Evolutionary conservation across 345 rosid species (phyloP).

Genomic region (Sisymbrium irio): DNA sequence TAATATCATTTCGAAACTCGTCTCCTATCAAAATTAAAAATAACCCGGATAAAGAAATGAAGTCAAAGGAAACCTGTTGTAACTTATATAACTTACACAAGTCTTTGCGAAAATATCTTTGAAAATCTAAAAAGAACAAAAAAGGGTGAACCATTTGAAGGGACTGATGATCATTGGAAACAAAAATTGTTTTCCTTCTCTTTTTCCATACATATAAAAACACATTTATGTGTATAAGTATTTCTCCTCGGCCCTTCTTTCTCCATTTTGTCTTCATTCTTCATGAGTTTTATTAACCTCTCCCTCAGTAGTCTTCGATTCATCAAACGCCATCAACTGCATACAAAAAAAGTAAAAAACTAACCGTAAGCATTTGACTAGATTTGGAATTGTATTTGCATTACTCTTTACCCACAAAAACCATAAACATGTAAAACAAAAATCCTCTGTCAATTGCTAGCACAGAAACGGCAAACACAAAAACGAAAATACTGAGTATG

Average conservation of each 20-base stretch:
- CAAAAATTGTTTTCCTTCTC: constrained; percentile 31
- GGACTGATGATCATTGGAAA: constrained; percentile 29
- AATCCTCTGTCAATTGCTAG: background rate
- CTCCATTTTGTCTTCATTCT: constrained; percentile 42
- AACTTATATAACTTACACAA: constrained; percentile 31
- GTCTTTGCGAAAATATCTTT: constrained; percentile 25
- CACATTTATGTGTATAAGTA: constrained; percentile 25
- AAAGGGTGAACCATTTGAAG: constrained; percentile 8
- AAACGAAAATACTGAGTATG: too few species aligned
- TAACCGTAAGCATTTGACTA: background rate
- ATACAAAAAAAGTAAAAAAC: background rate
- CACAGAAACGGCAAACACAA: background rate
- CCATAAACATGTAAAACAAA: background rate
- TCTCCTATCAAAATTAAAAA: background rate
- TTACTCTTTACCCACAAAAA: background rate
- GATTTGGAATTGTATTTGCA: background rate
- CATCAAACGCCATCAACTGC: constrained; percentile 94
- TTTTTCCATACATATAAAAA: constrained; percentile 14
- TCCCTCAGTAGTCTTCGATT: constrained; percentile 48
- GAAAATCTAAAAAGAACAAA: constrained; percentile 5
- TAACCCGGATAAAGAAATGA: background rate
- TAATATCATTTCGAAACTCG: too few species aligned
- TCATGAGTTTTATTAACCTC: constrained; percentile 37
- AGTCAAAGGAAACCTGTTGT: constrained; percentile 15
- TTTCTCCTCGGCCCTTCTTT: constrained; percentile 23